A percentile compares a stretch with the other conserved stretches of the same genome.
Conservation (phyloP, 768 basidiomycete genomes). For the Russula earlei region DNA sequence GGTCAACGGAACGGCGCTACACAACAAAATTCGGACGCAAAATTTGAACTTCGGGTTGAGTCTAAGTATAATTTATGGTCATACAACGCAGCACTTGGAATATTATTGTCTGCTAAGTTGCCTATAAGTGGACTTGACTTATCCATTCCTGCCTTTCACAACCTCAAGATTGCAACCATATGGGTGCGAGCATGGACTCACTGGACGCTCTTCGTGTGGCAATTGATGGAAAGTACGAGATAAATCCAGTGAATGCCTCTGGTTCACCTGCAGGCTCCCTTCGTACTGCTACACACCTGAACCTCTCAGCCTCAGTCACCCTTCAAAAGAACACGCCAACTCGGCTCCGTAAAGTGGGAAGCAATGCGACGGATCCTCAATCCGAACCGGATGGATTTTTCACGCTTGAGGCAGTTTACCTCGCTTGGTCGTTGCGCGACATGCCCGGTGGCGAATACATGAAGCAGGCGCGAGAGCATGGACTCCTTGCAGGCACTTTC, state of each 20-base stretch:
- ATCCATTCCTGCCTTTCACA: no score
- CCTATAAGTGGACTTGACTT: no score
- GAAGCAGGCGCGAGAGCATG: conserved; percentile 69
- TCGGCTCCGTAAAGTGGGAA: conserved; percentile 61
- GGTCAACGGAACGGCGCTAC: no score
- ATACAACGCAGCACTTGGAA: no score
- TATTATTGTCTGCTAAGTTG: no score
- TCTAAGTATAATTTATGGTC: no score
- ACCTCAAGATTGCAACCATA: no score
- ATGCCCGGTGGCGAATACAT: conserved; percentile 79
- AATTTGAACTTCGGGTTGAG: no score
- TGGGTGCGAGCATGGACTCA: conserved; percentile 13
- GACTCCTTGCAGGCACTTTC: conserved; percentile 55
- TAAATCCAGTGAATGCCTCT: conserved; percentile 3
- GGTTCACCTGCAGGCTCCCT: conserved; percentile 38
- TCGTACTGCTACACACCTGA: conserved; percentile 53
- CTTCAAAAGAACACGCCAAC: conserved; percentile 72
- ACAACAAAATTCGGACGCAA: no score
- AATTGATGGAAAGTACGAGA: conserved; percentile 7
- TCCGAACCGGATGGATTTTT: conserved; percentile 50
- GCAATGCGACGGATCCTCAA: conserved; percentile 32
- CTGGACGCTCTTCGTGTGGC: conserved; percentile 16
- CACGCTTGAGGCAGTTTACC: conserved; percentile 69
- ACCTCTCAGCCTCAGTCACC: conserved; percentile 40
- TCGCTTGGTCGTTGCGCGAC: conserved; percentile 75